phyloP scores from a whole-genome alignment of 257 asterid genomes.

The Gentiana macrophylla region DNA sequence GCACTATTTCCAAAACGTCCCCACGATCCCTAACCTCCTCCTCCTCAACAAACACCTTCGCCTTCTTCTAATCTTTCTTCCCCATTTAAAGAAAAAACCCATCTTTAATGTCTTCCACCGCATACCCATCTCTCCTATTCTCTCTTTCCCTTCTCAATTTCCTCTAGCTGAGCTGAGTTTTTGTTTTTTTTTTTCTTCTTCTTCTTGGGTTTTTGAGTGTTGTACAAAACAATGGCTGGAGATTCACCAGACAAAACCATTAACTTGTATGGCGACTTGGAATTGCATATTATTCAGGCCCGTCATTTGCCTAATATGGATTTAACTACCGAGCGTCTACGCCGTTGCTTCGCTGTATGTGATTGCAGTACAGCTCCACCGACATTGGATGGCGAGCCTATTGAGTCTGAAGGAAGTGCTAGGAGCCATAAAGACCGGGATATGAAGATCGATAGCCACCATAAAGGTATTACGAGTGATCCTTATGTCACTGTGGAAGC shows the following conservation, averaged over 20 bases:
- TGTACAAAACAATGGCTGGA: conserved; percentile 27
- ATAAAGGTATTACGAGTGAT: conserved; percentile 65
- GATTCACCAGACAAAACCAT: conserved; percentile 16
- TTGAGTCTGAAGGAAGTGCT: conserved; percentile 4
- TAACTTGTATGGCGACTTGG: conserved; percentile 72
- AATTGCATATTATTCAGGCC: conserved; percentile 54
- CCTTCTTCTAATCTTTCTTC: too few relatives aligned
- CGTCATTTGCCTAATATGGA: conserved; percentile 81
- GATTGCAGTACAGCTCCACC: conserved; percentile 25
- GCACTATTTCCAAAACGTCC: background rate
- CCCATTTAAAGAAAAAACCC: too few relatives aligned
- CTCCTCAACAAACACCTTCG: too few relatives aligned
- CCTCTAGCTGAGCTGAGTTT: background rate
- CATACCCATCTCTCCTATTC: too few relatives aligned
- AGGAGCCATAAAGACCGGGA: conserved; percentile 7
- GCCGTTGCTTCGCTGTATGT: conserved; percentile 54
- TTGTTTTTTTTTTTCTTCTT: background rate
- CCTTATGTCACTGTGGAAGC: conserved; percentile 69
- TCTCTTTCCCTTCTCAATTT: background rate
- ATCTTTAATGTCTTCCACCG: too few relatives aligned
- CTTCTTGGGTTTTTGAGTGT: background rate
- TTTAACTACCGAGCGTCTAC: conserved; percentile 53
- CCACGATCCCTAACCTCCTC: background rate
- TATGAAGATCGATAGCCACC: conserved; percentile 47
- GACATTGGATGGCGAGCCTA: conserved; percentile 2